Evolutionary conservation across 768 basidiomycete genomes (phyloP).

Genomic region (Cystofilobasidium bisporidii): DNA sequence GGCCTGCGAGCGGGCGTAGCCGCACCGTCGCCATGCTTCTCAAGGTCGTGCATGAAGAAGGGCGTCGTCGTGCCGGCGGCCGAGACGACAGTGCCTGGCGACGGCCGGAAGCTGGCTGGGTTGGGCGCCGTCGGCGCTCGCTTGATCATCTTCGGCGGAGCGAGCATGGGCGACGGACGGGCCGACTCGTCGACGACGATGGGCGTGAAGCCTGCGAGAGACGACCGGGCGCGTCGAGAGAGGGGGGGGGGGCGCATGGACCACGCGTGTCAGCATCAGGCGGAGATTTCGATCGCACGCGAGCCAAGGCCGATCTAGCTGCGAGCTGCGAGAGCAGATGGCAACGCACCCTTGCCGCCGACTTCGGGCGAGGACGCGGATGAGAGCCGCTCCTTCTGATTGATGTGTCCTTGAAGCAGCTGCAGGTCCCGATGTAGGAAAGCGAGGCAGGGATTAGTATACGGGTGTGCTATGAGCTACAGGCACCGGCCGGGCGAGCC

Average conservation of each 20-base stretch:
- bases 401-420: background rate
- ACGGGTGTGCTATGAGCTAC: background rate
- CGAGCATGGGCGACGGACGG: background rate
- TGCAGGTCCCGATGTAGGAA: background rate
- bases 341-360: background rate
- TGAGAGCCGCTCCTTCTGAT: background rate
- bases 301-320: no score
- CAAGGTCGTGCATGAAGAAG: conserved; percentile 5
- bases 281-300: no score
- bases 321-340: background rate
- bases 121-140: conserved; percentile 1
- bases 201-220: background rate
- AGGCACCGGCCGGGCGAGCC: no score
- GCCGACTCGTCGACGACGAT: background rate
- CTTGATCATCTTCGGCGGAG: background rate
- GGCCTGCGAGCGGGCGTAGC: background rate
- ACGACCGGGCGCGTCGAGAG: no score
- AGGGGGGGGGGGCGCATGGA: no score
- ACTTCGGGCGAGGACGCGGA: background rate
- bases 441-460: background rate
- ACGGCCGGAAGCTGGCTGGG: background rate
- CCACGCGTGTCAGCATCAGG: no score
- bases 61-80: background rate
- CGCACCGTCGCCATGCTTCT: background rate
- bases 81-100: background rate